These are phyloP conservation scores for Blastomyces gilchristii DNA, from an alignment of 2,329 filamentous ascomycete species.

Conservation along the genomic window DNA sequence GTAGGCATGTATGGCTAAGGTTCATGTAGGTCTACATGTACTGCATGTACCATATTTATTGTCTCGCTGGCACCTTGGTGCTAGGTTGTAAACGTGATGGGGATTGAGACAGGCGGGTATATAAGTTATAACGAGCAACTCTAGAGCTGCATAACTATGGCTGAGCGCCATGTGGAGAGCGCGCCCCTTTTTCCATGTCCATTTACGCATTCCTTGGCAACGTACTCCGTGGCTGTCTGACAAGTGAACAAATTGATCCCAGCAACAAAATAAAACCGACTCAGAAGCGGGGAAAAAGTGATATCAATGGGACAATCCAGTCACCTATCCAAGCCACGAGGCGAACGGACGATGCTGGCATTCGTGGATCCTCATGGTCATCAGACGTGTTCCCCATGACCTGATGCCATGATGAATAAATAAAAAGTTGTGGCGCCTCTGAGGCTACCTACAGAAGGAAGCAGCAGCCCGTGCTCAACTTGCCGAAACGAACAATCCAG, in stretches of 20 bases:
- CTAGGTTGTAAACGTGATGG: too few species aligned
- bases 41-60: too few species aligned
- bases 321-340: background rate
- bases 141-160: background rate
- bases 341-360: background rate
- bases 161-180: too few species aligned
- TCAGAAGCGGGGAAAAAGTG: background rate
- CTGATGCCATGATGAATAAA: background rate
- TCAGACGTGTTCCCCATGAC: too few species aligned
- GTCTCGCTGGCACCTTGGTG: too few species aligned
- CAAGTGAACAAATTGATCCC: background rate
- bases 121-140: background rate
- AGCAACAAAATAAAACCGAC: background rate
- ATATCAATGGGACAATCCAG: background rate
- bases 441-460: background rate
- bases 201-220: background rate
- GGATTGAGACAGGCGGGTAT: background rate
- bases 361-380: background rate
- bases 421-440: background rate
- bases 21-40: too few species aligned
- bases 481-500: background rate
- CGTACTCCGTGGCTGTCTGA: background rate
- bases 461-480: background rate
- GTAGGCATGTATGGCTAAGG: too few species aligned
- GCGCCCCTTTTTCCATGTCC: background rate